These are phyloP conservation scores for Pyrenula aspistea DNA, from an alignment of 495 filamentous ascomycete species.

Conservation along the genomic window DNA sequence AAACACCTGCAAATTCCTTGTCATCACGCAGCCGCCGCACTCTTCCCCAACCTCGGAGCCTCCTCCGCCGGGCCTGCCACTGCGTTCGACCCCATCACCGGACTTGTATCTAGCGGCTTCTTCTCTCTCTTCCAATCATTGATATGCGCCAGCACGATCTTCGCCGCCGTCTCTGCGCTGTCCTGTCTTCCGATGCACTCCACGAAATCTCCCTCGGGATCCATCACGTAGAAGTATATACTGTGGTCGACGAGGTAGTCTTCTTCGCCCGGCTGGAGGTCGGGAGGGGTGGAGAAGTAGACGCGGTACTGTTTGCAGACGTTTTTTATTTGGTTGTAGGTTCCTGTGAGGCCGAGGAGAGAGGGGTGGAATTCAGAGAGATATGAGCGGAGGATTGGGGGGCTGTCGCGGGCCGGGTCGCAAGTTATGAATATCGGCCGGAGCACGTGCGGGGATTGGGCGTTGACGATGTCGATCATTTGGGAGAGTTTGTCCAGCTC, in stretches of 20 bases:
- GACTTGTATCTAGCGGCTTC: slow-evolving; percentile 25
- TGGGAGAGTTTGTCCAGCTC: slow-evolving; percentile 97
- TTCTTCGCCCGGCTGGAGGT: slow-evolving; percentile 71
- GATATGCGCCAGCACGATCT: slow-evolving; percentile 76
- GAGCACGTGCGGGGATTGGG: slow-evolving; percentile 35
- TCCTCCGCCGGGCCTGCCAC: too few species aligned
- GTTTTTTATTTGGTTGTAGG: slow-evolving; percentile 80
- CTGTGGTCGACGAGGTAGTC: slow-evolving; percentile 98
- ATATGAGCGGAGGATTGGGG: slow-evolving; percentile 71
- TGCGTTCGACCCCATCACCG: not conserved
- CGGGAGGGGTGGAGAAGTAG: slow-evolving; percentile 85
- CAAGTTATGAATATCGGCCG: slow-evolving; percentile 87
- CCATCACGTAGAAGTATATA: slow-evolving; percentile 99
- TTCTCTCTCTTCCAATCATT: slow-evolving; percentile 68
- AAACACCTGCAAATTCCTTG: too few species aligned
- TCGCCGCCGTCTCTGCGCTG: slow-evolving; percentile 74
- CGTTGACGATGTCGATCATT: slow-evolving; percentile 76
- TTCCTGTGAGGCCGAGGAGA: slow-evolving; percentile 82
- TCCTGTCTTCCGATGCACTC: slow-evolving; percentile 93
- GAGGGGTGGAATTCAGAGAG: slow-evolving; percentile 84
- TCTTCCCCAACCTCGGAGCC: not conserved
- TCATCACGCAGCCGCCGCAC: not conserved
- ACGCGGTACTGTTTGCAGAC: slow-evolving; percentile 92
- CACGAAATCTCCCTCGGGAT: slow-evolving; percentile 96
- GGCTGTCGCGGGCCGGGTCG: slow-evolving; percentile 83